Base-by-base conservation (phyloP, 2,329 filamentous ascomycete genomes). In the Alternaria rosae region DNA sequence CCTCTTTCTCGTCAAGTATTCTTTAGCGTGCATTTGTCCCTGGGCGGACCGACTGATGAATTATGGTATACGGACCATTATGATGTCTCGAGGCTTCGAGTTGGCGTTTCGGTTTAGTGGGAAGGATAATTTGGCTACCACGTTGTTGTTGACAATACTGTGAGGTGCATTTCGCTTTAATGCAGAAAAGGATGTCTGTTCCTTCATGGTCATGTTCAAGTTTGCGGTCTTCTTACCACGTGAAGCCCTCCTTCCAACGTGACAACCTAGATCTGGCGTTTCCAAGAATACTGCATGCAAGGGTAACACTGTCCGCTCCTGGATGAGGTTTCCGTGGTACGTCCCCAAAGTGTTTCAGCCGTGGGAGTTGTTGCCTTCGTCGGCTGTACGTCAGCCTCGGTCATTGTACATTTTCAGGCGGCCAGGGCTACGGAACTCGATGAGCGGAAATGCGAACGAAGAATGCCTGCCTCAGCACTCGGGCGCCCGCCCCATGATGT, bases 1-100 rank as follows among this genome's bases (percentile, higher is more conserved):
- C 45, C 47, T 61, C 42, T 52, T 50, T 41, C 44, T 41, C 32
- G 47, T 26, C 48, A 53, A 61, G 17, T 55, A 21, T 55, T 30
- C 30, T 64, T 58, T 64, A 63, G 61, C 61, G 57, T 55, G 61
- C 57, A 59, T 63, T 50, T 28, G 28, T 54, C 47, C 43, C 23
- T 43, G 41, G 57, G 51, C 43, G 45, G 61, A 54, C 35, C 35
- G 35, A 38, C 35, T 38, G 28, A 42, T 17, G 48, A 47, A n/a
- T 45, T 26, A 50, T 57, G 48, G 10, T 58, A 38, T 58, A 54
- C 32, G 42, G 42, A 28, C 43, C 21, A 43, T 58, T 53, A 48
- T 25, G 54, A 48, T 48, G 30, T 23, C 30, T 48, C 47, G 26
- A 35, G 45, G 54, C 23, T 47, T 47, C 45, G 58, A 30, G 52